These are phyloP conservation scores for Adansonia rubrostipa DNA, from an alignment of 441 rosid species.

Conservation along the genomic window DNA sequence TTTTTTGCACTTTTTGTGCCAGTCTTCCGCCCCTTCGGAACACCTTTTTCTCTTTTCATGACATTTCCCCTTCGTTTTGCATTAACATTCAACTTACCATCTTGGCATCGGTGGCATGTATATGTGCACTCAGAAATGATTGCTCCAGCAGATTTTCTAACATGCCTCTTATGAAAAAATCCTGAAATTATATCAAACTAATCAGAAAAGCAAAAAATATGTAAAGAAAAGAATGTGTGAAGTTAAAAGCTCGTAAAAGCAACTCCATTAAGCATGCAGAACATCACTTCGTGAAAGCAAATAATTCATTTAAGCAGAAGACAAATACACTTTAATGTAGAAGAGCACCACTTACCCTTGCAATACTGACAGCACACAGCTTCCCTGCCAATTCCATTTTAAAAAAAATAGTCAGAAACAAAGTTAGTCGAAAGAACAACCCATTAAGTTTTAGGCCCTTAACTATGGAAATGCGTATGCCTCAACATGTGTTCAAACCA, in stretches of 20 bases:
- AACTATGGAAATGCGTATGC: neutral
- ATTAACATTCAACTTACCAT: constrained; percentile 46
- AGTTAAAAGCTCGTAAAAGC: neutral
- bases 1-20: constrained; percentile 40
- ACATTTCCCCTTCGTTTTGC: constrained; percentile 41
- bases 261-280: neutral
- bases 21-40: constrained; percentile 40
- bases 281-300: neutral
- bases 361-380: constrained; percentile 86
- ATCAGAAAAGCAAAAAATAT: constrained; percentile 4
- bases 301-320: constrained; percentile 10
- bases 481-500: constrained; percentile 11
- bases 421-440: neutral
- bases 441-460: neutral
- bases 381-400: constrained; percentile 63
- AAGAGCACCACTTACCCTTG: constrained; percentile 61
- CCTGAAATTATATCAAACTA: constrained; percentile 52
- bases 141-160: constrained; percentile 62
- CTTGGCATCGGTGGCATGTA: constrained; percentile 71
- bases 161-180: constrained; percentile 81
- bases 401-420: constrained; percentile 10
- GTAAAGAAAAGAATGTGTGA: neutral
- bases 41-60: constrained; percentile 44
- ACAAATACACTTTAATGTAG: constrained; percentile 20
- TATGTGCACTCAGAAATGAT: constrained; percentile 43